phyloP scores from a whole-genome alignment of 2,329 filamentous ascomycete species.

The Cercospora nicotianae region DNA sequence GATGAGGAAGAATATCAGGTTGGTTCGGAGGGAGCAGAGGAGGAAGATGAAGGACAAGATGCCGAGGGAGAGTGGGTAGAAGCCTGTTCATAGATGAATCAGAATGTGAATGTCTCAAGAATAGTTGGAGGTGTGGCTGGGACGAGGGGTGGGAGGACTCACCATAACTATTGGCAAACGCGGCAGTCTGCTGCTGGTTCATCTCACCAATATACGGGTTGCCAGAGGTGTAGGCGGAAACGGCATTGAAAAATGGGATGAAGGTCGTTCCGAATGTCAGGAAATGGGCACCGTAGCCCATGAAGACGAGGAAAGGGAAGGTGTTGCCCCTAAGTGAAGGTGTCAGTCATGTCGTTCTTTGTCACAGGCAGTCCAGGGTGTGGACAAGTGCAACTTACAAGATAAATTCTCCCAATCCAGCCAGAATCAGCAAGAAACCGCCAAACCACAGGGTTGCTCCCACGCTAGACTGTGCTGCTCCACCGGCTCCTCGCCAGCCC shows the following conservation, averaged over 20 bases:
- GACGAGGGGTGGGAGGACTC: too few species aligned
- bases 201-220: slow-evolving; percentile 22
- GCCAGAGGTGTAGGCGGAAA: slow-evolving; percentile 25
- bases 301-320: slow-evolving; percentile 33
- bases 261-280: slow-evolving; percentile 25
- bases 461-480: slow-evolving; percentile 17
- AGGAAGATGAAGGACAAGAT: not conserved
- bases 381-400: slow-evolving; percentile 22
- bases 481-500: slow-evolving; percentile 21
- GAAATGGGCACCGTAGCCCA: slow-evolving; percentile 29
- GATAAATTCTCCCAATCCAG: slow-evolving; percentile 40
- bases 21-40: not conserved
- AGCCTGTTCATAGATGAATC: slow-evolving; percentile 10
- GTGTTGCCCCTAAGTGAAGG: slow-evolving; percentile 29
- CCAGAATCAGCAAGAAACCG: slow-evolving; percentile 39
- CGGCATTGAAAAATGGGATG: slow-evolving; percentile 25
- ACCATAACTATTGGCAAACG: slow-evolving; percentile 27
- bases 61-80: slow-evolving; percentile 9
- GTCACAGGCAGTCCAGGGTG: not conserved
- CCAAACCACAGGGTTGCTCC: slow-evolving; percentile 37
- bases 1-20: not conserved
- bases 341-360: not conserved
- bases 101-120: not conserved
- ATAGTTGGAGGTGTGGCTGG: too few species aligned
- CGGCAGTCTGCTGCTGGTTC: slow-evolving; percentile 20